Percentiles rank a stretch among this genome's conserved stretches.
These are phyloP conservation scores for Pyricularia sp. DNA, from an alignment of 2,329 filamentous ascomycete genomes.

Conservation along the genomic window DNA sequence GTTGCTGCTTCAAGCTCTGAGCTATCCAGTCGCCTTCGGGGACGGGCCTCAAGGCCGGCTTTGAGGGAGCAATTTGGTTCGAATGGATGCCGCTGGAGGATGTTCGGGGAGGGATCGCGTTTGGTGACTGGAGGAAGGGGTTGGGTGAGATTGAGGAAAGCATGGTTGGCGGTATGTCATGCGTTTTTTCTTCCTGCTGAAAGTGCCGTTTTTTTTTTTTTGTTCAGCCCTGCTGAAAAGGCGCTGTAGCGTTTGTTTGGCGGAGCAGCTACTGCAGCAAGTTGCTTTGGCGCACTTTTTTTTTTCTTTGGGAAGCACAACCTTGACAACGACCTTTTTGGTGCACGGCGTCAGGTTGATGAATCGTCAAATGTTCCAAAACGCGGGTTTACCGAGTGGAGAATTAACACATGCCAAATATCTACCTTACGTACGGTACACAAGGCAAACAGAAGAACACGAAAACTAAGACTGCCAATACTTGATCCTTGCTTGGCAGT, in stretches of 20 bases:
- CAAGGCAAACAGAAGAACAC: not conserved
- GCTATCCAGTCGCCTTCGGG: conserved; percentile 53
- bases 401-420: not conserved
- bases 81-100: conserved; percentile 45
- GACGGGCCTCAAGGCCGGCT: conserved; percentile 40
- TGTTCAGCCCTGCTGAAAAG: not conserved
- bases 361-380: not conserved
- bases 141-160: conserved; percentile 10
- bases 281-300: not conserved
- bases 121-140: conserved; percentile 41
- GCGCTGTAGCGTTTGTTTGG: not conserved
- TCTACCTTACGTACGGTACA: not conserved
- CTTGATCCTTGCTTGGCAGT: not conserved
- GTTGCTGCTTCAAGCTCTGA: conserved; percentile 10
- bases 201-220: not conserved
- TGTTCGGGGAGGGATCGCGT: conserved; percentile 62
- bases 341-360: not conserved
- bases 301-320: too few species aligned
- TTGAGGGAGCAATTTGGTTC: conserved; percentile 15
- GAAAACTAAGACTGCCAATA: not conserved
- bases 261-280: not conserved
- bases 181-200: not conserved
- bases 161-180: conserved; percentile 9
- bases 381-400: not conserved
- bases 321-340: too few species aligned